A percentile compares a stretch with the other conserved stretches of the same genome.
Conservation (phyloP, 2,329 filamentous ascomycete genomes). For the Penicillium janthinellum region DNA sequence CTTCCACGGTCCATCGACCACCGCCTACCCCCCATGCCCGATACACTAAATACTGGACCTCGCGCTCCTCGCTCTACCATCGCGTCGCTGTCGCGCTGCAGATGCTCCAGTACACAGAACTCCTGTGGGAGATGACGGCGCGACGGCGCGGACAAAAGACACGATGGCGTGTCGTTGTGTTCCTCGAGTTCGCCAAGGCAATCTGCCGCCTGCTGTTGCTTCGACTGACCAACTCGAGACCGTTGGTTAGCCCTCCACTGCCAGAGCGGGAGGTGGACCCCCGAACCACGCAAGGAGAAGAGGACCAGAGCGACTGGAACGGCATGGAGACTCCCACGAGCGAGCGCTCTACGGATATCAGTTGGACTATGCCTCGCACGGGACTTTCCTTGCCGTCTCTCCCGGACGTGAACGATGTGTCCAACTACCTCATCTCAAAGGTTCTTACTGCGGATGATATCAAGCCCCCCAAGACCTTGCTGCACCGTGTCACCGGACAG, state of each 20-base stretch:
- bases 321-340: constrained; percentile 49
- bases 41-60: constrained; percentile 66
- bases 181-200: constrained; percentile 85
- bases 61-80: constrained; percentile 69
- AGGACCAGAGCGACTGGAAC: constrained; percentile 42
- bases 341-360: constrained; percentile 49
- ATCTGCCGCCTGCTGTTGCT: constrained; percentile 78
- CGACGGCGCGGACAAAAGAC: constrained; percentile 77
- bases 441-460: constrained; percentile 96
- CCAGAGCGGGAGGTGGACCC: constrained; percentile 83
- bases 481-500: constrained; percentile 72
- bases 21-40: constrained; percentile 61
- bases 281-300: constrained; percentile 55
- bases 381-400: constrained; percentile 81
- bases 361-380: constrained; percentile 94
- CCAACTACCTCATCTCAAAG: constrained; percentile 81
- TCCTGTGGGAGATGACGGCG: constrained; percentile 96
- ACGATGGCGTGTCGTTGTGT: constrained; percentile 82
- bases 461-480: constrained; percentile 81
- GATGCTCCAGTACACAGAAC: constrained; percentile 90
- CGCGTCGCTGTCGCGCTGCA: constrained; percentile 80
- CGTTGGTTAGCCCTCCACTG: constrained; percentile 78
- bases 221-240: constrained; percentile 78
- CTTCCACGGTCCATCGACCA: constrained; percentile 52
- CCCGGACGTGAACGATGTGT: constrained; percentile 79